Conservation (phyloP, 768 basidiomycete species). For the Galerina marginata region DNA sequence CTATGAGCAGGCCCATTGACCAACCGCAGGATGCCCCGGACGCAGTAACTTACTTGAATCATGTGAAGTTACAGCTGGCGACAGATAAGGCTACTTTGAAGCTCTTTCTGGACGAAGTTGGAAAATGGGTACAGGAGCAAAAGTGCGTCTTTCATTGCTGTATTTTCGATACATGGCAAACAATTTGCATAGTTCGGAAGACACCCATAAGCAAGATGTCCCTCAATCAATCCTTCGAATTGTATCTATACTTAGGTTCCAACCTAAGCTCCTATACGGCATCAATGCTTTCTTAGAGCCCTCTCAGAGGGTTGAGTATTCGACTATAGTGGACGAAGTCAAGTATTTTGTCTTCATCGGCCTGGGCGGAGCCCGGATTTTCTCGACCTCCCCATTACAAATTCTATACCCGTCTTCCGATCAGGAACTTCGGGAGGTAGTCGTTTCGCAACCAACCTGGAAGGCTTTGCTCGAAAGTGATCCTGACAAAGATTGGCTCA, state of each 20-base stretch:
- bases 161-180: background rate
- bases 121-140: background rate
- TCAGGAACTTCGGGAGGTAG: slow-evolving; percentile 1
- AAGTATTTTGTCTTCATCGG: slow-evolving; percentile 16
- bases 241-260: slow-evolving; percentile 9
- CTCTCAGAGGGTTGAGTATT: slow-evolving; percentile 17
- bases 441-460: slow-evolving; percentile 2
- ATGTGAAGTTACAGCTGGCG: background rate
- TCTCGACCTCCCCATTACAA: slow-evolving; percentile 2
- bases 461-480: slow-evolving; percentile 1
- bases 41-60: background rate
- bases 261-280: slow-evolving; percentile 14
- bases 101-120: background rate
- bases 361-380: slow-evolving; percentile 3
- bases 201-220: background rate
- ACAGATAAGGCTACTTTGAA: background rate
- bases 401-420: background rate
- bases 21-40: background rate
- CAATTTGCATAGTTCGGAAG: background rate
- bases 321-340: slow-evolving; percentile 11
- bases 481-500: slow-evolving; percentile 11
- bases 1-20: background rate
- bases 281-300: slow-evolving; percentile 14
- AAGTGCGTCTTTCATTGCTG: background rate
- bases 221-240: slow-evolving; percentile 6